phyloP scores from a whole-genome alignment of 1,284 basidiomycete species.

The Stygiomarasmius scandens region DNA sequence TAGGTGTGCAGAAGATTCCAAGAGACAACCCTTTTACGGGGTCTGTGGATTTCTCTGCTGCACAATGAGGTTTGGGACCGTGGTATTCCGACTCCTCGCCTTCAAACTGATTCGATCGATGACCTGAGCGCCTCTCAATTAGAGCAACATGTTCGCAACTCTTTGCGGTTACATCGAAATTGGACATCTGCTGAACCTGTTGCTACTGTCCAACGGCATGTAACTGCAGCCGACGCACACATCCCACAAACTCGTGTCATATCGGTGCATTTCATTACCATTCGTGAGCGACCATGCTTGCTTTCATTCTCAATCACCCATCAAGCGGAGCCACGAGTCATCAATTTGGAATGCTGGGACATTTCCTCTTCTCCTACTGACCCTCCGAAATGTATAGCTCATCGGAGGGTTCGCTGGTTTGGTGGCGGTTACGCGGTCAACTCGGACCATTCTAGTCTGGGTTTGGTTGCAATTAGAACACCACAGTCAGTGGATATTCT shows the following conservation, averaged over 20 bases:
- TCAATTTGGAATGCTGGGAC: constrained; percentile 59
- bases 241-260: constrained; percentile 33
- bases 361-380: constrained; percentile 22
- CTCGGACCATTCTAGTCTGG: constrained; percentile 29
- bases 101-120: constrained; percentile 26
- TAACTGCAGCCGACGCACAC: constrained; percentile 24
- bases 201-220: constrained; percentile 27
- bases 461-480: constrained; percentile 42
- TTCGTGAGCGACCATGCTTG: constrained; percentile 40
- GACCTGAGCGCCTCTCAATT: constrained; percentile 42
- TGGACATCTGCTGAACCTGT: constrained; percentile 49
- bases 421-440: constrained; percentile 45
- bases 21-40: constrained; percentile 44
- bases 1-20: constrained; percentile 53
- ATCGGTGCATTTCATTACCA: constrained; percentile 50
- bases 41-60: constrained; percentile 54
- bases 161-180: constrained; percentile 44
- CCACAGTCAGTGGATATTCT: constrained; percentile 35
- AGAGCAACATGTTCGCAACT: constrained; percentile 40
- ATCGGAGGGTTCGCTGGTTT: constrained; percentile 34
- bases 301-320: constrained; percentile 42
- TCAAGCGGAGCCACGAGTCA: constrained; percentile 24
- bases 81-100: constrained; percentile 50
- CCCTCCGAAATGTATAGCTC: constrained; percentile 39
- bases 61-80: constrained; percentile 40